Evolutionary conservation across 768 basidiomycete genomes (phyloP).

Genomic region (Symmetrospora coprosmae): DNA sequence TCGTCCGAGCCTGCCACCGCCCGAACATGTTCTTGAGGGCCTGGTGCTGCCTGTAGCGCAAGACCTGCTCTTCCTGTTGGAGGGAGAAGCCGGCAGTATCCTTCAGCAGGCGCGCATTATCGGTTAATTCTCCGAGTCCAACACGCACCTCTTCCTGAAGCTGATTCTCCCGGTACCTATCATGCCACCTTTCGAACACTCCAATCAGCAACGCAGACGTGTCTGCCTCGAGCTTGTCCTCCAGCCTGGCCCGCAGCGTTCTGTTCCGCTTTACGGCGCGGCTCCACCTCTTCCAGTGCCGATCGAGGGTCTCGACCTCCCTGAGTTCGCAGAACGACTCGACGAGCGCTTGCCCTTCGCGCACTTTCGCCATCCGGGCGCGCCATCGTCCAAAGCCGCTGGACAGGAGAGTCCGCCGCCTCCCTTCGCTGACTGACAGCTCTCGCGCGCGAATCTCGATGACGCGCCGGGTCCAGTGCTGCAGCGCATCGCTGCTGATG

Average conservation of each 20-base stretch:
- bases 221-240: background rate
- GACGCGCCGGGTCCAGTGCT: conserved; percentile 3
- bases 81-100: too few relatives aligned
- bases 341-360: conserved; percentile 1
- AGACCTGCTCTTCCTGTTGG: conserved; percentile 5
- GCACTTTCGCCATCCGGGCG: background rate
- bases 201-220: background rate
- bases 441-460: conserved; percentile 7
- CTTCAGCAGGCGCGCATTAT: too few relatives aligned
- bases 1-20: conserved; percentile 9
- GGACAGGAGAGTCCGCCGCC: background rate
- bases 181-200: conserved; percentile 5
- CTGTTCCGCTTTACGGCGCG: background rate
- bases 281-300: conserved; percentile 8
- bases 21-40: background rate
- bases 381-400: background rate
- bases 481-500: background rate
- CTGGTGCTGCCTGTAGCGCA: background rate
- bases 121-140: too few relatives aligned
- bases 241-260: background rate
- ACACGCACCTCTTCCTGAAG: conserved; percentile 1
- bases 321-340: conserved; percentile 17
- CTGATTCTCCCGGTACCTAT: conserved; percentile 1
- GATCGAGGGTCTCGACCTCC: conserved; percentile 1
- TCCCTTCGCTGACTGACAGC: background rate